These are phyloP conservation scores for Boletus sensibilis DNA, from an alignment of 768 basidiomycete genomes.

Conservation along the genomic window DNA sequence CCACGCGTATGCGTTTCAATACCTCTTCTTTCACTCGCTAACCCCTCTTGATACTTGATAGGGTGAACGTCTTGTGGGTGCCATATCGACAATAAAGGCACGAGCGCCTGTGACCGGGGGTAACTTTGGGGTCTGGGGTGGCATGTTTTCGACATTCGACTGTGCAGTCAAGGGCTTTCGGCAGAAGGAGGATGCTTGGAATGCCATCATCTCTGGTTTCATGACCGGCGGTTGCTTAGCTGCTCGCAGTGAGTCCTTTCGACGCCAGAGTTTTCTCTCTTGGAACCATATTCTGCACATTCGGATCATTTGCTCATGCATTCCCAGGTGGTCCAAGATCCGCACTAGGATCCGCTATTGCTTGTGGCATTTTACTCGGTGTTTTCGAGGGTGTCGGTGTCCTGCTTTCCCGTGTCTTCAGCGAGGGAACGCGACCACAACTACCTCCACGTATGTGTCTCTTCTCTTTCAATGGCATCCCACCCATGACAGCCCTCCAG, in stretches of 20 bases:
- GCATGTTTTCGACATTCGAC: conserved; percentile 98
- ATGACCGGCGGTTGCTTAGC: conserved; percentile 97
- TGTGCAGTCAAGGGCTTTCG: conserved; percentile 96
- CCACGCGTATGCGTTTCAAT: conserved; percentile 63
- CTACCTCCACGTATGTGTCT: conserved; percentile 67
- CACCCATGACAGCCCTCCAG: conserved; percentile 29
- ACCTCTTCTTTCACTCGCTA: background rate
- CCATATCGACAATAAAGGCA: conserved; percentile 95
- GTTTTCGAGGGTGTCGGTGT: conserved; percentile 96
- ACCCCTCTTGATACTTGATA: conserved; percentile 41
- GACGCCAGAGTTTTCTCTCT: background rate
- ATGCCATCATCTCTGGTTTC: conserved; percentile 97
- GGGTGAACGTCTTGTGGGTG: conserved; percentile 94
- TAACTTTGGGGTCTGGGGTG: conserved; percentile 95
- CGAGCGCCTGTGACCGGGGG: conserved; percentile 97
- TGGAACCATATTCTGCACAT: background rate
- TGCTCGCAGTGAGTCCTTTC: conserved; percentile 71
- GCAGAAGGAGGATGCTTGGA: conserved; percentile 99
- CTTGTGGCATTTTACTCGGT: conserved; percentile 93
- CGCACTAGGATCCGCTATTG: conserved; percentile 88
- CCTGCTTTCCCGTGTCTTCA: conserved; percentile 83
- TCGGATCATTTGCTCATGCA: conserved; percentile 6
- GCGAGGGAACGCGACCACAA: conserved; percentile 77
- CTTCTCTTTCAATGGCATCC: background rate
- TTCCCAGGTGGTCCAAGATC: conserved; percentile 84